Percentiles rank a stretch among this genome's conserved stretches.
phyloP scores from a whole-genome alignment of 139 green algal species.

The Tetradesmus obliquus region DNA sequence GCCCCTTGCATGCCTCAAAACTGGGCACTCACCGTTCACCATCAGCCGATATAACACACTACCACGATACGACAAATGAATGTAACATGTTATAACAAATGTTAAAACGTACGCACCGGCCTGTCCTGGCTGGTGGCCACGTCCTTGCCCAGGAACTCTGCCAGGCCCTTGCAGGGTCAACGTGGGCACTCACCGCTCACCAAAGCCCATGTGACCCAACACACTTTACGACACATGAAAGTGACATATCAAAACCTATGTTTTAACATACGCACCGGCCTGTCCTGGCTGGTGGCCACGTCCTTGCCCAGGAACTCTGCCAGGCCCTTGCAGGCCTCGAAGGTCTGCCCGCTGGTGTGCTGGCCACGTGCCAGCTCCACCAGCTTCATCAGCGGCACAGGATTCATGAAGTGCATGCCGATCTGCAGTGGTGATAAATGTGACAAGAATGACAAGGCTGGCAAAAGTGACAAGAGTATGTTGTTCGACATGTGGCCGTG shows the following conservation, averaged over 20 bases:
- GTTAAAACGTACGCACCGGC: constrained; percentile 57
- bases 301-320: constrained; percentile 84
- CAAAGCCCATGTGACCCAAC: no score
- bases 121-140: constrained; percentile 73
- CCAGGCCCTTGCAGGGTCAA: constrained; percentile 65
- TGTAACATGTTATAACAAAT: no score
- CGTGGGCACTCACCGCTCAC: no score
- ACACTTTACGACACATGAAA: no score
- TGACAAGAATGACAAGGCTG: not conserved
- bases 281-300: constrained; percentile 74
- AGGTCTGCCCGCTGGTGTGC: constrained; percentile 73
- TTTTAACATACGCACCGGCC: no score
- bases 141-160: constrained; percentile 56
- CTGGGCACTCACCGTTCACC: no score
- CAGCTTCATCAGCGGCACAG: constrained; percentile 84
- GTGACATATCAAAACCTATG: no score
- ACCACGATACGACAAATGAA: no score
- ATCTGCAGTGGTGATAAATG: not conserved
- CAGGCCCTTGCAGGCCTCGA: constrained; percentile 67
- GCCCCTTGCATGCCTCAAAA: constrained; percentile 53
- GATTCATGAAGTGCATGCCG: constrained; percentile 80
- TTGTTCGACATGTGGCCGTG: no score
- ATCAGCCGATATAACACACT: no score
- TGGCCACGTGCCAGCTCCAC: constrained; percentile 91
- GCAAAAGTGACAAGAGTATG: no score